phyloP scores from a whole-genome alignment of 768 basidiomycete species.

The Leccinum ochraceum region DNA sequence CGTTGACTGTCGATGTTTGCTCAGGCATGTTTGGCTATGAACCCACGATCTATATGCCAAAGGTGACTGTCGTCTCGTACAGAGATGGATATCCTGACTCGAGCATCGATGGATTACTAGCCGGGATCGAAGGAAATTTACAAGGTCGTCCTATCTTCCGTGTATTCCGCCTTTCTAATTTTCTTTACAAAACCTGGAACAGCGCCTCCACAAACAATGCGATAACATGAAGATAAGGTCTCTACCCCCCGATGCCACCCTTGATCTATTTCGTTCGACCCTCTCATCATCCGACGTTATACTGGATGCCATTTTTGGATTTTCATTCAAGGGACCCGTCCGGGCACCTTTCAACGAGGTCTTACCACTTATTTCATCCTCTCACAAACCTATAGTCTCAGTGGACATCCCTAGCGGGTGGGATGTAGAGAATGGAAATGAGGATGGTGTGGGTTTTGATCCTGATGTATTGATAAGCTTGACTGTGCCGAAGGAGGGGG shows the following conservation, averaged over 20 bases:
- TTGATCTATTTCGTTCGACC: conserved; percentile 47
- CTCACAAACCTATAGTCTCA: conserved; percentile 80
- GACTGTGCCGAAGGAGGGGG: conserved; percentile 94
- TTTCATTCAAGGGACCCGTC: conserved; percentile 92
- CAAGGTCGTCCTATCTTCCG: conserved; percentile 45
- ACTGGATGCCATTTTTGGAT: conserved; percentile 96
- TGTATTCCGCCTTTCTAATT: neutral
- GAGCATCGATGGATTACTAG: conserved; percentile 38
- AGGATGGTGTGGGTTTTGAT: conserved; percentile 53
- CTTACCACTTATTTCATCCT: conserved; percentile 62
- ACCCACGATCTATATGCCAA: conserved; percentile 91
- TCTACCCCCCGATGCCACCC: conserved; percentile 51
- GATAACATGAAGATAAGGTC: conserved; percentile 84
- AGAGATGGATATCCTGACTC: neutral
- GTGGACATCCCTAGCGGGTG: conserved; percentile 98
- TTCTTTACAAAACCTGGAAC: neutral
- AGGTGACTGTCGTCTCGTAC: conserved; percentile 47
- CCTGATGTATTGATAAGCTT: conserved; percentile 86
- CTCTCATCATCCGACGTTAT: conserved; percentile 73
- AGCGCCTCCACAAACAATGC: conserved; percentile 87
- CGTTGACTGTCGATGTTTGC: conserved; percentile 1
- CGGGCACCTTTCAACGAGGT: conserved; percentile 84
- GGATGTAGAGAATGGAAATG: conserved; percentile 83
- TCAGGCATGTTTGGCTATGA: conserved; percentile 90
- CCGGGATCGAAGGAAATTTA: conserved; percentile 94